Percentiles rank a stretch among this genome's conserved stretches.
phyloP scores from a whole-genome alignment of 805 yeast genomes.

The Wickerhamiella vanderwaltii region DNA sequence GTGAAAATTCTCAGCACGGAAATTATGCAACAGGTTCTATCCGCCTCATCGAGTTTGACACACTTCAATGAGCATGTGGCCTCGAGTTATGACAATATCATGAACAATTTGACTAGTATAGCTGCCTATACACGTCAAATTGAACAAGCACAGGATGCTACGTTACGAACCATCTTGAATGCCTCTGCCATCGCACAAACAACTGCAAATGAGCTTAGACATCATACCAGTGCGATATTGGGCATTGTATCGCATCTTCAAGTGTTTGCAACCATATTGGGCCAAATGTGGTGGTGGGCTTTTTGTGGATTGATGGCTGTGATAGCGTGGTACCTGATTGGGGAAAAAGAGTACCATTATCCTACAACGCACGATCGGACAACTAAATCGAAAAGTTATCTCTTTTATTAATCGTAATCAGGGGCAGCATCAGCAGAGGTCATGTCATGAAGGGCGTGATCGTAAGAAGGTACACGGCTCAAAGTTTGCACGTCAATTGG shows the following conservation, averaged over 20 bases:
- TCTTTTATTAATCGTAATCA: constrained; percentile 34
- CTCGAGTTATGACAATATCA: neutral
- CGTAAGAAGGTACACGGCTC: constrained; percentile 74
- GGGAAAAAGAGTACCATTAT: too few relatives aligned
- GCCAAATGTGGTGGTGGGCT: neutral
- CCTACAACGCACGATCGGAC: too few relatives aligned
- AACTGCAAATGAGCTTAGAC: constrained; percentile 2
- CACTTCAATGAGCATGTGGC: neutral
- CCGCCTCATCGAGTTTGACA: neutral
- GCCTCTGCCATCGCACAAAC: constrained; percentile 1
- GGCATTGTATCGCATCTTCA: neutral
- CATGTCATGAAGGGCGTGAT: constrained; percentile 49
- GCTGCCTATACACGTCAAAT: neutral
- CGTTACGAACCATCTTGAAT: constrained; percentile 1
- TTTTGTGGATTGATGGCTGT: too few relatives aligned
- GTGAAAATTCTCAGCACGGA: neutral
- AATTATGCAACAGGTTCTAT: neutral
- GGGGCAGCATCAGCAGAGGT: constrained; percentile 54
- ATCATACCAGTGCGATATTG: neutral
- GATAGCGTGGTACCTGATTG: neutral
- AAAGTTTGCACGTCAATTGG: constrained; percentile 32
- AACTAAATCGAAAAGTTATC: neutral
- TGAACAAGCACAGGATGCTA: neutral
- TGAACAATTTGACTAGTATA: neutral
- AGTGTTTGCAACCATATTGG: neutral